phyloP scores from a whole-genome alignment of 2,329 filamentous ascomycete genomes.

The Dothidotthia symphoricarpi region DNA sequence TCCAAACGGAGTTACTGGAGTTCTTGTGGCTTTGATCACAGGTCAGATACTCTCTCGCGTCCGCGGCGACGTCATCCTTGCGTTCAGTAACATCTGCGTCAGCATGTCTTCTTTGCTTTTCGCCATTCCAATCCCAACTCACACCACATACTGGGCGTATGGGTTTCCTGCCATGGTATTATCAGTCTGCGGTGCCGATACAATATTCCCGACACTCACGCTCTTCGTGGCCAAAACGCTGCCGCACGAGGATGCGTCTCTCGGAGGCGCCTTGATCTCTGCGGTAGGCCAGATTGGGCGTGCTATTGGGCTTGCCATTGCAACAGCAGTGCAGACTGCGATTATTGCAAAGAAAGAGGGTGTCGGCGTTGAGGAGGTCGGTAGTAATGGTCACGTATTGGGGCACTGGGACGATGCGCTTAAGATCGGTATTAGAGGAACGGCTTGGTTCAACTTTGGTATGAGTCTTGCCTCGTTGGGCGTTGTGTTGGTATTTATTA shows the following conservation, averaged over 20 bases:
- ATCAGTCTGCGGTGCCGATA: slow-evolving; percentile 65
- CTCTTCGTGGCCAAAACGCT: slow-evolving; percentile 65
- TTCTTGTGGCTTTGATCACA: slow-evolving; percentile 57
- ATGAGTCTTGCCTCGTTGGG: slow-evolving; percentile 36
- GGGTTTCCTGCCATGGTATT: slow-evolving; percentile 66
- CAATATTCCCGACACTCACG: slow-evolving; percentile 63
- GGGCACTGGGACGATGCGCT: slow-evolving; percentile 30
- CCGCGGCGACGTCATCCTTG: slow-evolving; percentile 58
- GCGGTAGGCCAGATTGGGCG: slow-evolving; percentile 64
- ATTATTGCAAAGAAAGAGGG: slow-evolving; percentile 42
- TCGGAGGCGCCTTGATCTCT: slow-evolving; percentile 68
- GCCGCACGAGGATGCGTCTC: slow-evolving; percentile 62
- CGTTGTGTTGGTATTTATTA: slow-evolving; percentile 33
- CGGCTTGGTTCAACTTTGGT: slow-evolving; percentile 44
- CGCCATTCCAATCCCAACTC: slow-evolving; percentile 60
- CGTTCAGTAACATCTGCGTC: slow-evolving; percentile 58
- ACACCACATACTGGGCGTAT: slow-evolving; percentile 66
- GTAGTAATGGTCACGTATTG: slow-evolving; percentile 18
- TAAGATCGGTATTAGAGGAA: slow-evolving; percentile 40
- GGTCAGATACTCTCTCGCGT: slow-evolving; percentile 47
- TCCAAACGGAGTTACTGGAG: slow-evolving; percentile 61
- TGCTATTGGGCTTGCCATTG: slow-evolving; percentile 64
- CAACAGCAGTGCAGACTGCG: slow-evolving; percentile 63
- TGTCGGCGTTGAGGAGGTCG: slow-evolving; percentile 28
- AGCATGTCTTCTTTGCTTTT: slow-evolving; percentile 60